Conservation (phyloP, 2,329 filamentous ascomycete genomes). For the Ophiostoma montium region DNA sequence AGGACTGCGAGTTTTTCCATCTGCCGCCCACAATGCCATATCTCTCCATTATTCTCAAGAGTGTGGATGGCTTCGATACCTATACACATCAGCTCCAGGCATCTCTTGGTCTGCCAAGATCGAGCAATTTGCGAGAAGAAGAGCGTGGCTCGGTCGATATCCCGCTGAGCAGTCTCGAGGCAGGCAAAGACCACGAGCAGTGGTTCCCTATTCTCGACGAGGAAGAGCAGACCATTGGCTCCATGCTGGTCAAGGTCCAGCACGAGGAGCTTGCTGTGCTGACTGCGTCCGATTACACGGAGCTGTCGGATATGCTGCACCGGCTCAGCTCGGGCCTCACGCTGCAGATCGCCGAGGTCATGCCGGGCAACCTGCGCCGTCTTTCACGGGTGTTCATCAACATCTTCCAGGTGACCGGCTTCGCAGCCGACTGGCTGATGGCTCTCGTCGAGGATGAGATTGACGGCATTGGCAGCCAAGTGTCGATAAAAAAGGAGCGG, state of each 20-base stretch:
- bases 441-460: slow-evolving; percentile 93
- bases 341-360: slow-evolving; percentile 63
- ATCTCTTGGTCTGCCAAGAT: slow-evolving; percentile 28
- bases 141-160: slow-evolving; percentile 67
- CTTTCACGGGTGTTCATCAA: slow-evolving; percentile 79
- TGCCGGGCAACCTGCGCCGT: slow-evolving; percentile 65
- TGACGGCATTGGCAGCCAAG: slow-evolving; percentile 76
- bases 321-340: slow-evolving; percentile 74
- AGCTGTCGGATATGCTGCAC: slow-evolving; percentile 70
- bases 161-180: slow-evolving; percentile 62
- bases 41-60: slow-evolving; percentile 59
- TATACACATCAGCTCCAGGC: slow-evolving; percentile 30
- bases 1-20: slow-evolving; percentile 65
- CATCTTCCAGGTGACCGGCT: slow-evolving; percentile 86
- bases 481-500: slow-evolving; percentile 56
- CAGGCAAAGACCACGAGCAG: slow-evolving; percentile 65
- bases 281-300: slow-evolving; percentile 71
- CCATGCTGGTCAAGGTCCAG: slow-evolving; percentile 69
- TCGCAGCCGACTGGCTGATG: slow-evolving; percentile 79
- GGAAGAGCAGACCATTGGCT: slow-evolving; percentile 61
- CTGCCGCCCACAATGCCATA: slow-evolving; percentile 55
- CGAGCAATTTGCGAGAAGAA: slow-evolving; percentile 32
- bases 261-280: slow-evolving; percentile 85
- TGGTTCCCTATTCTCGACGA: slow-evolving; percentile 77
- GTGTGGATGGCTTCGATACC: slow-evolving; percentile 38